phyloP scores from a whole-genome alignment of 176 grass and related monocot genomes.

The Coix lacrymajobi region DNA sequence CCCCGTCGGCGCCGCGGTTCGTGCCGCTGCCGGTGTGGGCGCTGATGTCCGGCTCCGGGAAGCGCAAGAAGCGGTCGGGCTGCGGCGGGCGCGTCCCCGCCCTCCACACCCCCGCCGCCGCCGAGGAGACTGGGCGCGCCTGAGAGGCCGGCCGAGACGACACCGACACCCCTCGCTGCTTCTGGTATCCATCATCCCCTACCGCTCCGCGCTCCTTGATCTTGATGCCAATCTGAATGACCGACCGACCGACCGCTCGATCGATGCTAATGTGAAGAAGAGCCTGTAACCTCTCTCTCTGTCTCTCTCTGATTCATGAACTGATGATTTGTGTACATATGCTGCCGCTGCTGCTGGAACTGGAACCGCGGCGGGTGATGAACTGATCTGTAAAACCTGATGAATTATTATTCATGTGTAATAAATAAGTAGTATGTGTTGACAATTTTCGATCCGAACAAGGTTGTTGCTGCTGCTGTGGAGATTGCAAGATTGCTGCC shows the following conservation, averaged over 20 bases:
- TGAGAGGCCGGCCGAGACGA: background rate
- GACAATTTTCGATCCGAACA: background rate
- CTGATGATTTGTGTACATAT: constrained; percentile 10
- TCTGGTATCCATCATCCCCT: background rate
- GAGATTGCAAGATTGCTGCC: background rate
- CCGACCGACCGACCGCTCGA: background rate
- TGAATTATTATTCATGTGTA: background rate
- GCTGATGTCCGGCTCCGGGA: background rate
- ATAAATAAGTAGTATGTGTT: constrained; percentile 8
- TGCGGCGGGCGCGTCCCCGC: constrained; percentile 31
- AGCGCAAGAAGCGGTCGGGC: constrained; percentile 45
- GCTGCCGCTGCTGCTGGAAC: background rate
- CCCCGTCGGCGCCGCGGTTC: background rate
- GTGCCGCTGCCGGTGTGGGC: constrained; percentile 24
- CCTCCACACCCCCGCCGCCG: background rate
- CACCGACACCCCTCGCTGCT: background rate
- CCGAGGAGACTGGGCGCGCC: constrained; percentile 28
- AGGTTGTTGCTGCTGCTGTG: background rate
- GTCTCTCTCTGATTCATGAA: background rate
- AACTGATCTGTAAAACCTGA: constrained; percentile 7
- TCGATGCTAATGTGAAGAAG: background rate
- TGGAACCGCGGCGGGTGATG: background rate
- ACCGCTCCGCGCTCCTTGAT: background rate
- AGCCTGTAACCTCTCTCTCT: background rate
- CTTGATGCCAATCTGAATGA: background rate